A percentile compares a stretch with the other conserved stretches of the same genome.
phyloP scores from a whole-genome alignment of 345 rosid species.

The Populus nigra region DNA sequence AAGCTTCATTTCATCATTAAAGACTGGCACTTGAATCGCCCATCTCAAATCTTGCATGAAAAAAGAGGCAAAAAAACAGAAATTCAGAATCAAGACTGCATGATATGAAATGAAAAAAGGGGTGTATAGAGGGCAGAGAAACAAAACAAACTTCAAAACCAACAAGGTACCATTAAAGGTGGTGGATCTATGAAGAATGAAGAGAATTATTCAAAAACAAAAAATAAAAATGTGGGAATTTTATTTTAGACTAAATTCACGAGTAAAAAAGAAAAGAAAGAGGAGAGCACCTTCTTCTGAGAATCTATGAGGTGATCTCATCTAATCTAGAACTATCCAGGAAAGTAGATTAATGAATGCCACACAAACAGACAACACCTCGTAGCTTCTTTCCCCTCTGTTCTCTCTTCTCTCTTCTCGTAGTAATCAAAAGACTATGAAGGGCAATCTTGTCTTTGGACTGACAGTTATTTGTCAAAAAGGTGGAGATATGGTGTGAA shows the following conservation, averaged over 20 bases:
- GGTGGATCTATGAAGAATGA: slow-evolving; percentile 11
- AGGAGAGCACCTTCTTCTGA: neutral
- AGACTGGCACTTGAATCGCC: slow-evolving; percentile 18
- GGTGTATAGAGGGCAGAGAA: neutral
- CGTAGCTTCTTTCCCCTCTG: neutral
- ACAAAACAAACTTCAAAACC: neutral
- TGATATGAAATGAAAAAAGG: too few species aligned
- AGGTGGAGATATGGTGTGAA: neutral
- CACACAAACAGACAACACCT: neutral
- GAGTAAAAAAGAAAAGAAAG: neutral
- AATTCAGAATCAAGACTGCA: neutral
- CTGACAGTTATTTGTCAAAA: neutral
- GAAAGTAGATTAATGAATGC: neutral
- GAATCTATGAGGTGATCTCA: neutral
- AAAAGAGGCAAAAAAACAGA: neutral
- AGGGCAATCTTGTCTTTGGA: slow-evolving; percentile 26
- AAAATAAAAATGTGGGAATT: slow-evolving; percentile 2
- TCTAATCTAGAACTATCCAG: neutral
- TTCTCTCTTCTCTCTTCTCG: neutral
- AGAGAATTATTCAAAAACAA: neutral
- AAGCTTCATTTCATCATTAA: slow-evolving; percentile 30
- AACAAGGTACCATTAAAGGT: slow-evolving; percentile 2
- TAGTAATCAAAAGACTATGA: neutral
- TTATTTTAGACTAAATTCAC: neutral
- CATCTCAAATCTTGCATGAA: slow-evolving; percentile 32